Conservation (phyloP, 495 filamentous ascomycete species). For the Eremomyces bilateralis region DNA sequence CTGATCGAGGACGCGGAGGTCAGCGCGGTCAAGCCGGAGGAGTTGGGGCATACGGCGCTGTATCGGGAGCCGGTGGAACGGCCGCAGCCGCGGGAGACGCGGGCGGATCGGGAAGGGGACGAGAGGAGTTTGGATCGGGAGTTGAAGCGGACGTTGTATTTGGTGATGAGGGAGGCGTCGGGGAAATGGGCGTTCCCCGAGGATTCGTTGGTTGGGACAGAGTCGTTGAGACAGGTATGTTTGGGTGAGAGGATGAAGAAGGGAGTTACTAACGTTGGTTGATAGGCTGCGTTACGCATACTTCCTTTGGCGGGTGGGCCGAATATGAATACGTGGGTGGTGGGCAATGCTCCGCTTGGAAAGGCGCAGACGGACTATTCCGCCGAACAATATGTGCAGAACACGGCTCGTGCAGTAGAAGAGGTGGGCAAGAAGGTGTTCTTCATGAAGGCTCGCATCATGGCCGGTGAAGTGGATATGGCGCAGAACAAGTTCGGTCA, state of each 20-base stretch:
- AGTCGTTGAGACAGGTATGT: constrained; percentile 64
- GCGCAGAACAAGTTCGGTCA: constrained; percentile 46
- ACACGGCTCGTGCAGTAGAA: constrained; percentile 14
- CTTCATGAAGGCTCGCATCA: constrained; percentile 86
- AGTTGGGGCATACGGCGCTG: too few species aligned
- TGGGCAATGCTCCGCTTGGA: constrained; percentile 74
- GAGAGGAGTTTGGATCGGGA: constrained; percentile 52
- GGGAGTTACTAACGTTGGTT: constrained; percentile 7
- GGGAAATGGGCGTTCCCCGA: constrained; percentile 62
- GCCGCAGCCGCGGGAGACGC: constrained; percentile 47
- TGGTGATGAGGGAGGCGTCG: constrained; percentile 50
- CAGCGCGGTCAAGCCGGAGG: constrained; percentile 13
- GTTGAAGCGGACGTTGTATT: constrained; percentile 61
- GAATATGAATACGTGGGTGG: constrained; percentile 99
- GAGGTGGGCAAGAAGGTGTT: constrained; percentile 56
- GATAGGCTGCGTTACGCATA: constrained; percentile 59
- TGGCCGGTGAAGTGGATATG: constrained; percentile 86
- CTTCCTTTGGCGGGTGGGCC: constrained; percentile 54
- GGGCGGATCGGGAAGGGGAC: constrained; percentile 62
- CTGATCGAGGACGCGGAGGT: constrained; percentile 59
- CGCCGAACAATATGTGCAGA: constrained; percentile 17
- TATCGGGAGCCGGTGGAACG: constrained; percentile 47
- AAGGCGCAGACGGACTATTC: constrained; percentile 37
- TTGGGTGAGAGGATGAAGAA: neutral
- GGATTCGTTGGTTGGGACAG: constrained; percentile 38